These are phyloP conservation scores for Aegilops speltoides DNA, from an alignment of 176 grass and related monocot species.

Conservation along the genomic window DNA sequence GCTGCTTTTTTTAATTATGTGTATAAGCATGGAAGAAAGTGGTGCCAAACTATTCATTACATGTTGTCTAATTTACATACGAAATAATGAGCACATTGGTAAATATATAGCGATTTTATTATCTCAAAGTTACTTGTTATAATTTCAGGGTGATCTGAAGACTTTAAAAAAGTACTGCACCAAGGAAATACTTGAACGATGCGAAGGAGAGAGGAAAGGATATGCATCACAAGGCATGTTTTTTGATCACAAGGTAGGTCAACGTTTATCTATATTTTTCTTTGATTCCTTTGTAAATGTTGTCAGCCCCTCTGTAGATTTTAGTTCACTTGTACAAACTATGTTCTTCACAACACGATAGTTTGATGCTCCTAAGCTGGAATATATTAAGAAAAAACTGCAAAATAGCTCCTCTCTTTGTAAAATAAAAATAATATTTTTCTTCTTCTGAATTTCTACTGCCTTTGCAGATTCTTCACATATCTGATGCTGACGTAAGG, in stretches of 20 bases:
- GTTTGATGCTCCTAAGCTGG: conserved; percentile 33
- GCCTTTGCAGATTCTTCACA: conserved; percentile 81
- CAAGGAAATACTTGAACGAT: conserved; percentile 87
- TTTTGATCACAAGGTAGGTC: conserved; percentile 85
- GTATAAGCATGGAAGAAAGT: neutral
- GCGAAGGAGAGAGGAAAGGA: conserved; percentile 81
- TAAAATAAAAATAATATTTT: neutral
- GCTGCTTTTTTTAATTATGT: neutral
- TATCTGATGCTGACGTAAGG: conserved; percentile 86
- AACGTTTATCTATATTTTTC: conserved; percentile 20
- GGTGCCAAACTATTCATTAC: neutral
- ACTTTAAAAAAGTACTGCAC: conserved; percentile 86
- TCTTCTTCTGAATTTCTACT: conserved; percentile 16
- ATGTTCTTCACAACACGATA: neutral
- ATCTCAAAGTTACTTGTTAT: conserved; percentile 19
- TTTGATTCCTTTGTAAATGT: neutral
- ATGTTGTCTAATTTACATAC: conserved; percentile 7
- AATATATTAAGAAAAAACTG: neutral
- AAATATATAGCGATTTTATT: conserved; percentile 3
- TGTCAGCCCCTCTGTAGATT: conserved; percentile 4
- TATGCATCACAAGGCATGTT: conserved; percentile 88
- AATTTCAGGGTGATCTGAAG: conserved; percentile 50
- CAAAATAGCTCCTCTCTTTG: neutral
- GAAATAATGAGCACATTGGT: neutral
- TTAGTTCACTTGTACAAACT: conserved; percentile 16